Evolutionary conservation across 179 eudicot genomes (phyloP), one percentile per base, ranked within the genome.

Genomic region (Beta lomatogona): DNA sequence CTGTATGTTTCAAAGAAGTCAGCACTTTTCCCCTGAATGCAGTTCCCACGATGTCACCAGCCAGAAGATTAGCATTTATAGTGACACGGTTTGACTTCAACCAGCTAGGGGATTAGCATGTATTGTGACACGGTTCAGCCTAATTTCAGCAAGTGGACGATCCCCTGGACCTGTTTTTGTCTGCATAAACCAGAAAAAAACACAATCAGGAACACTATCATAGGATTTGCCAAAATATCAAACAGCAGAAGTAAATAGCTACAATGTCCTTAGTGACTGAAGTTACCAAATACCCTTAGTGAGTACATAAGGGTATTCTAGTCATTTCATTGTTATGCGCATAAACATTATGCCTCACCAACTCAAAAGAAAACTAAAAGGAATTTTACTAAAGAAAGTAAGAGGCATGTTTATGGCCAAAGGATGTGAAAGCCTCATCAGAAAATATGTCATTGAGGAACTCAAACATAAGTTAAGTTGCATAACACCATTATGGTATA

Each of bases 21-120:
- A 0, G 61, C 60, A 75, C 18, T 8, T 18, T 18, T 19, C 44
- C 77, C 45, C 50, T 31, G 52, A 75, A 59, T 55, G 77, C 65
- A 53, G 15, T 54, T 11, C 48, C 9, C 21, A 25, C 79, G 19
- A 45, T 2, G 65, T 16, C 77, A 78, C 87, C 92, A 70, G 99
- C 98, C 77, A 95, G 91, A 7, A 98, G 99, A 85, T 95, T 95
- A 76, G 98, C 98, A 86, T 95, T 98, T 58, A 94, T 87, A 0
- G 99, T 95, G 69, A 95, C 91, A 14, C 99, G 98, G 71, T 92
- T 95, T 36, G 65, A 28, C 77, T 82, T 82, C 77, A 92, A 78
- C 88, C 92, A 70, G 99, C 98, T 77, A 95, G 91, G 8, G 99
- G 99, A 85, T 95, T 95, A 76, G 98, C 98, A 86, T 95, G 99